Evolutionary conservation across 148 eudicot species (phyloP).

Genomic region (Heliosperma pusillum): DNA sequence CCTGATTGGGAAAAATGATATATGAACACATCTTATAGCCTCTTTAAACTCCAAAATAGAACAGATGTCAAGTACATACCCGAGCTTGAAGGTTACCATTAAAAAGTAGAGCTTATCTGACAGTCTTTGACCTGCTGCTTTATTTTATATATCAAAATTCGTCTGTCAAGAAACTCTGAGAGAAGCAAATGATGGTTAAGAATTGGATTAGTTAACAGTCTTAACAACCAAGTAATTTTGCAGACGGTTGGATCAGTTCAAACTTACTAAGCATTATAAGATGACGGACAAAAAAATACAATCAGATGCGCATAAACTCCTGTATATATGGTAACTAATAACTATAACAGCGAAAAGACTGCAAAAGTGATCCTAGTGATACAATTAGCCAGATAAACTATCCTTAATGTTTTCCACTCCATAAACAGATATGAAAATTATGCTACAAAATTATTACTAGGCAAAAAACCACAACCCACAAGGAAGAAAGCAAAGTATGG

Average conservation of each 20-base stretch:
- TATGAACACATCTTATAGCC: neutral
- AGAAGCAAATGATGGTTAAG: constrained; percentile 1
- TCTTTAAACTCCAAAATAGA: neutral
- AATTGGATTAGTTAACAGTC: neutral
- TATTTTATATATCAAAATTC: neutral
- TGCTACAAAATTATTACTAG: too few relatives aligned
- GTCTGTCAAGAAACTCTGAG: neutral
- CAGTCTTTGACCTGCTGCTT: neutral
- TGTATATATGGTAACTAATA: too few relatives aligned
- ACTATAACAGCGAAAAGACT: too few relatives aligned
- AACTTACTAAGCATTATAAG: neutral
- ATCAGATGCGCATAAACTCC: neutral
- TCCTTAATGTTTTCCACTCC: too few relatives aligned
- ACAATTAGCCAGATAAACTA: too few relatives aligned
- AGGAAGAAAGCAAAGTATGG: too few relatives aligned
- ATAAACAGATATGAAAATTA: too few relatives aligned
- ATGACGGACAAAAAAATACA: neutral
- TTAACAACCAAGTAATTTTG: neutral
- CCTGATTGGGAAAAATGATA: neutral
- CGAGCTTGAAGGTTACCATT: neutral
- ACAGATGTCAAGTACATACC: neutral
- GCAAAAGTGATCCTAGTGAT: too few relatives aligned
- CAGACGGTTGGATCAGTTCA: neutral
- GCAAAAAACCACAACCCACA: too few relatives aligned
- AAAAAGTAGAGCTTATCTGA: constrained; percentile 1